Conservation (phyloP, 2,329 filamentous ascomycete species). For the Penicillium expansum region DNA sequence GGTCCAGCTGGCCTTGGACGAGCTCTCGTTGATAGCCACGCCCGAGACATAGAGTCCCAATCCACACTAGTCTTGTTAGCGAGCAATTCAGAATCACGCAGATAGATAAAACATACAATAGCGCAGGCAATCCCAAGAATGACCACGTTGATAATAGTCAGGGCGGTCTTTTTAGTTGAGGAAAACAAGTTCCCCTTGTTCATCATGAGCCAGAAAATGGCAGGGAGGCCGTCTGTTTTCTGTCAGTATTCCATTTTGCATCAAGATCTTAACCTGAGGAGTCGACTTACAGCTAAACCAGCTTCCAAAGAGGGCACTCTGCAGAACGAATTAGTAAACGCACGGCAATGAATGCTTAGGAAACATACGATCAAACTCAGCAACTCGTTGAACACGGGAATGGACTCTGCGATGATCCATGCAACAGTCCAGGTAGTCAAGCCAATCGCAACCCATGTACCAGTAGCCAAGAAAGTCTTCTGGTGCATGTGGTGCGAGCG, state of each 20-base stretch:
- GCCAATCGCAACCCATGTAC: slow-evolving; percentile 58
- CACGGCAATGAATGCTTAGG: neutral
- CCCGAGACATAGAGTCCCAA: slow-evolving; percentile 44
- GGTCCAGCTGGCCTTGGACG: slow-evolving; percentile 37
- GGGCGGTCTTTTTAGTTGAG: slow-evolving; percentile 41
- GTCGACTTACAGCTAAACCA: slow-evolving; percentile 59
- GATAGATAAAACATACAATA: slow-evolving; percentile 22
- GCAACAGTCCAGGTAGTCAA: slow-evolving; percentile 56
- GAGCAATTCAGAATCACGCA: neutral
- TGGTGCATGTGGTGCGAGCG: slow-evolving; percentile 54
- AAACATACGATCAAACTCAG: slow-evolving; percentile 55
- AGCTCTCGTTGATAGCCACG: slow-evolving; percentile 36
- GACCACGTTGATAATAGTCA: slow-evolving; percentile 45
- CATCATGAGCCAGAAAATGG: slow-evolving; percentile 49
- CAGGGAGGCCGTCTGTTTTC: slow-evolving; percentile 25
- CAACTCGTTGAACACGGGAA: slow-evolving; percentile 65
- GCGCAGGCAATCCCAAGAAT: slow-evolving; percentile 37
- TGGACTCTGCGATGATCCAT: slow-evolving; percentile 65
- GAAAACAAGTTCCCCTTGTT: slow-evolving; percentile 44
- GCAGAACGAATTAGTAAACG: slow-evolving; percentile 11
- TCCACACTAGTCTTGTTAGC: slow-evolving; percentile 33
- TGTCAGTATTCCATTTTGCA: slow-evolving; percentile 4
- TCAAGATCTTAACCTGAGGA: rapidly evolving
- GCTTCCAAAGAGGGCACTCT: slow-evolving; percentile 56
- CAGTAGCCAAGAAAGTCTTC: slow-evolving; percentile 49